These are phyloP conservation scores for Lentinula sp. DNA, from an alignment of 768 basidiomycete genomes.

Conservation along the genomic window DNA sequence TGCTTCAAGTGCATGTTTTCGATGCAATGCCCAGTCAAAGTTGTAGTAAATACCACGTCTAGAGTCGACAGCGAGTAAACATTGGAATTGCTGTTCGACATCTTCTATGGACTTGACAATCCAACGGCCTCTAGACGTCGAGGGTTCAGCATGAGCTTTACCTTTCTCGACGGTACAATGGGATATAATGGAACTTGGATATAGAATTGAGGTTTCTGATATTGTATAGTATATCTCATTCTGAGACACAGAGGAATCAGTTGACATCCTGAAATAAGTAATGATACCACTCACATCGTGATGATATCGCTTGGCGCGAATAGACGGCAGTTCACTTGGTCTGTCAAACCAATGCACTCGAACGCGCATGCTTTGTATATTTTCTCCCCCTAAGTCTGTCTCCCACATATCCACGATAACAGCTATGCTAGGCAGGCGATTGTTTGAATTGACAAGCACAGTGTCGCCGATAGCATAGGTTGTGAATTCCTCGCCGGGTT, in stretches of 20 bases:
- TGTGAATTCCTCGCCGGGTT: conserved; percentile 4
- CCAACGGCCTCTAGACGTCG: conserved; percentile 7
- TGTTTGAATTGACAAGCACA: conserved; percentile 27
- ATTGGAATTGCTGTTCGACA: conserved; percentile 38
- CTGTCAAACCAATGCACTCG: conserved; percentile 74
- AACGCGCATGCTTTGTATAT: conserved; percentile 40
- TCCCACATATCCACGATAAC: conserved; percentile 73
- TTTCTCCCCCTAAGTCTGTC: conserved; percentile 17
- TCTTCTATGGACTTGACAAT: conserved; percentile 11
- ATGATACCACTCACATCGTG: conserved; percentile 37
- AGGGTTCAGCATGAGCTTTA: conserved; percentile 11
- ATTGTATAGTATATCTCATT: conserved; percentile 74
- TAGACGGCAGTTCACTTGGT: conserved; percentile 53
- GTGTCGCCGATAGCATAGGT: conserved; percentile 42
- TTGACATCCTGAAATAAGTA: background rate
- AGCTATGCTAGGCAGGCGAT: conserved; percentile 52
- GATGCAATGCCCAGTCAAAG: conserved; percentile 53
- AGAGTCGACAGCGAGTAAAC: conserved; percentile 52
- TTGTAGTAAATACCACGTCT: conserved; percentile 57
- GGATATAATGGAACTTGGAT: conserved; percentile 44
- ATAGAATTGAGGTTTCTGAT: conserved; percentile 37
- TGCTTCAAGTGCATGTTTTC: conserved; percentile 29
- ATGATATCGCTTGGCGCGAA: conserved; percentile 57
- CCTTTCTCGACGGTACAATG: conserved; percentile 42
- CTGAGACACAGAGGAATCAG: conserved; percentile 27